Percentiles rank a stretch among this genome's conserved stretches.
Evolutionary conservation across 148 eudicot genomes (phyloP).

Genomic region (Rhododendron williamsianum): DNA sequence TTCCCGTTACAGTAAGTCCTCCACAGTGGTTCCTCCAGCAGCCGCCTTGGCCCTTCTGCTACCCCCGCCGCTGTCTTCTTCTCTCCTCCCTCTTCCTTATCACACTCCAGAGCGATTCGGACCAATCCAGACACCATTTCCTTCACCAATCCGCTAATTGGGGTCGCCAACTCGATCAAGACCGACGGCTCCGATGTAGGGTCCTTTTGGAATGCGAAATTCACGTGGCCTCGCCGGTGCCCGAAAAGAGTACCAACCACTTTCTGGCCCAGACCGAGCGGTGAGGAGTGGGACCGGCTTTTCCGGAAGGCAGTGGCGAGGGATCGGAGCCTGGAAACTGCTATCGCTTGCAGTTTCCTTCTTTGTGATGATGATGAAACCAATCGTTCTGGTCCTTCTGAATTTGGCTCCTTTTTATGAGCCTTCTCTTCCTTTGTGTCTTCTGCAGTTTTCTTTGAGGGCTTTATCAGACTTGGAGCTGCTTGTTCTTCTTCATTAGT

Average conservation of each 20-base stretch:
- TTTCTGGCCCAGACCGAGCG: slow-evolving; percentile 42
- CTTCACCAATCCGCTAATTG: slow-evolving; percentile 43
- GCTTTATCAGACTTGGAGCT: slow-evolving; percentile 19
- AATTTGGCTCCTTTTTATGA: slow-evolving; percentile 6
- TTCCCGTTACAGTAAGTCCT: slow-evolving; percentile 91
- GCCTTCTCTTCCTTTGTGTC: slow-evolving; percentile 6
- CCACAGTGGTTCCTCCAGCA: slow-evolving; percentile 81
- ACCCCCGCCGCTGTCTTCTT: slow-evolving; percentile 18
- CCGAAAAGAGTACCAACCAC: slow-evolving; percentile 67
- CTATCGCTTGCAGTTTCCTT: slow-evolving; percentile 28
- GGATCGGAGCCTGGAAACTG: slow-evolving; percentile 44
- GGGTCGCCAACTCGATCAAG: slow-evolving; percentile 51
- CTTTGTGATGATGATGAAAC: slow-evolving; percentile 14
- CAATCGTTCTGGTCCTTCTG: slow-evolving; percentile 12
- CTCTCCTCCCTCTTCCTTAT: slow-evolving; percentile 22
- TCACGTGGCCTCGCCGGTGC: slow-evolving; percentile 55
- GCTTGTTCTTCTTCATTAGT: slow-evolving; percentile 34
- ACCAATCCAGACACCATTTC: slow-evolving; percentile 79
- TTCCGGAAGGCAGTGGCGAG: slow-evolving; percentile 31
- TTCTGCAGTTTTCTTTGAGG: slow-evolving; percentile 4
- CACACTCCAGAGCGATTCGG: slow-evolving; percentile 66
- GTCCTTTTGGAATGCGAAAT: slow-evolving; percentile 48
- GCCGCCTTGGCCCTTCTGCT: slow-evolving; percentile 17
- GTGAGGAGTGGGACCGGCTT: slow-evolving; percentile 17
- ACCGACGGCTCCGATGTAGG: slow-evolving; percentile 41